Conservation (phyloP, 1,284 basidiomycete species). For the Ustanciosporium gigantosporum region DNA sequence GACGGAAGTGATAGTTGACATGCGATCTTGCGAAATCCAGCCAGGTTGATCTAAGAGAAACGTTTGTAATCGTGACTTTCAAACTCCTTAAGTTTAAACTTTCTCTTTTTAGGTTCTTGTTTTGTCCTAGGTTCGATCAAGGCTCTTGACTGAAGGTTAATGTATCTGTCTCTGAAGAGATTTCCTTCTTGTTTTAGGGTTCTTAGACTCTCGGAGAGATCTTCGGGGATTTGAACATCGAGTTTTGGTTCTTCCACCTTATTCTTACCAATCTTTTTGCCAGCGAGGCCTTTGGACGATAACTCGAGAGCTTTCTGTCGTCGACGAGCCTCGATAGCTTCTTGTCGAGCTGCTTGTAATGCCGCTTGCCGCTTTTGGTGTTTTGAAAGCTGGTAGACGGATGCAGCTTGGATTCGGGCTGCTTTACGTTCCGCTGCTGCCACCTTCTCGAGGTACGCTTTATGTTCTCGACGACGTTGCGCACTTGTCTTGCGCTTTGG, state of each 20-base stretch:
- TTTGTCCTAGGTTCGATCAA: conserved; percentile 71
- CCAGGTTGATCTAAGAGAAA: no score
- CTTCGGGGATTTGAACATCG: conserved; percentile 88
- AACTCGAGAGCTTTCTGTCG: conserved; percentile 23
- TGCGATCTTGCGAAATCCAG: no score
- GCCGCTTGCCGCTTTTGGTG: conserved; percentile 19
- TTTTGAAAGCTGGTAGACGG: conserved; percentile 36
- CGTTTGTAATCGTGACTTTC: conserved; percentile 46
- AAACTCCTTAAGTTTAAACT: conserved; percentile 18
- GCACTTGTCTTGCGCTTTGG: conserved; percentile 45
- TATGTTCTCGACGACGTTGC: conserved; percentile 33
- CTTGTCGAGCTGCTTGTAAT: conserved; percentile 13
- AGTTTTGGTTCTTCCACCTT: conserved; percentile 20
- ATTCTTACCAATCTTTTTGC: conserved; percentile 40
- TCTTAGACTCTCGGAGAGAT: conserved; percentile 82
- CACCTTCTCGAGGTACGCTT: conserved; percentile 11
- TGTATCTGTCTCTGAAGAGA: conserved; percentile 84
- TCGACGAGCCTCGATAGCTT: conserved; percentile 22
- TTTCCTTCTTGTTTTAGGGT: conserved; percentile 90
- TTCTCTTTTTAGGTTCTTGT: conserved; percentile 11
- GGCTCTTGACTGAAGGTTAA: conserved; percentile 77
- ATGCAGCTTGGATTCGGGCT: conserved; percentile 26
- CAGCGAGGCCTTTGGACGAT: conserved; percentile 34
- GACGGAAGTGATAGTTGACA: no score
- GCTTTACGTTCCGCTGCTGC: conserved; percentile 22